Percentiles rank a stretch among this genome's conserved stretches.
phyloP scores from a whole-genome alignment of 257 asterid genomes.

The Perilla frutescens region DNA sequence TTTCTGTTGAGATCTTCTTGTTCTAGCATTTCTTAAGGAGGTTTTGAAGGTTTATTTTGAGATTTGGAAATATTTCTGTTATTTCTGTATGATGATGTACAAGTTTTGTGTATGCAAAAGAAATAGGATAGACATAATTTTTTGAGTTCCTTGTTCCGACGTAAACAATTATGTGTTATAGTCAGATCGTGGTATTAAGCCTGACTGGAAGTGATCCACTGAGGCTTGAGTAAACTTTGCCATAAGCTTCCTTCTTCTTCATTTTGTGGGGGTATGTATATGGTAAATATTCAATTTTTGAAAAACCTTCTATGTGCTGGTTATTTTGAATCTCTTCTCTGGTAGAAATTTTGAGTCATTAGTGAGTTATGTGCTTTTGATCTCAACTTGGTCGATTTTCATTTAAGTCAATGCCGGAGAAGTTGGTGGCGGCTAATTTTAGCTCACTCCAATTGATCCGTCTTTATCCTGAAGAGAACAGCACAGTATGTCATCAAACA shows the following conservation, averaged over 20 bases:
- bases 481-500: background rate
- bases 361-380: constrained; percentile 2
- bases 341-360: background rate
- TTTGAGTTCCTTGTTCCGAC: background rate
- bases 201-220: background rate
- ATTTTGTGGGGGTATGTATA: background rate
- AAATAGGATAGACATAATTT: background rate
- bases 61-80: background rate
- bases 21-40: constrained; percentile 18
- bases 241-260: background rate
- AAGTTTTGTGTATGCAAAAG: background rate
- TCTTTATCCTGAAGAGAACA: background rate
- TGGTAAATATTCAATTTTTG: background rate
- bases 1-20: constrained; percentile 8
- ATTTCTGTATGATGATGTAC: background rate
- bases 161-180: background rate
- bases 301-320: background rate
- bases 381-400: background rate
- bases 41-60: background rate
- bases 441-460: background rate
- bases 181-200: background rate
- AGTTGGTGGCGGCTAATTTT: background rate
- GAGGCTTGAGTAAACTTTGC: constrained; percentile 6
- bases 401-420: background rate
- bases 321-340: background rate